Evolutionary conservation across 495 filamentous ascomycete species (phyloP).

Genomic region (Daldinia bambusicola): DNA sequence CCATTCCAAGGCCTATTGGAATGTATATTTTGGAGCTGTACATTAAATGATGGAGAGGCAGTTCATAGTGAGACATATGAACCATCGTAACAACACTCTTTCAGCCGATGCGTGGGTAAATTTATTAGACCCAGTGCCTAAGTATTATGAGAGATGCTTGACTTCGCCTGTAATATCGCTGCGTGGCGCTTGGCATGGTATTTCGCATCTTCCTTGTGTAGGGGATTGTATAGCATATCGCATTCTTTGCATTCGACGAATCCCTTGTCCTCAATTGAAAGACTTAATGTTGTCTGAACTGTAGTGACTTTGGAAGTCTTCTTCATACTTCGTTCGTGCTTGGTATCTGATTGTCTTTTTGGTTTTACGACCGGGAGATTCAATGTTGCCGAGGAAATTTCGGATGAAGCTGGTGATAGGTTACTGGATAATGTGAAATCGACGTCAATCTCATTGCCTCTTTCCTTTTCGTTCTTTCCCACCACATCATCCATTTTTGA

Average conservation of each 20-base stretch:
- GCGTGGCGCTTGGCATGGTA: constrained; percentile 55
- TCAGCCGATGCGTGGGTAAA: background rate
- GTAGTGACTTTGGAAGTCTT: constrained; percentile 44
- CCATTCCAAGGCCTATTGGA: no score
- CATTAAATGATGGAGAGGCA: no score
- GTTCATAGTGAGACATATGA: no score
- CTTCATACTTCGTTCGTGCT: constrained; percentile 21
- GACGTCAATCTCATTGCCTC: background rate
- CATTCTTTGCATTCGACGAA: constrained; percentile 60
- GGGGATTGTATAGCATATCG: constrained; percentile 58
- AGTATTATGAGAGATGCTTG: background rate
- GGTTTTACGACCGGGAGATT: constrained; percentile 6
- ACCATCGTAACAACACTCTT: no score
- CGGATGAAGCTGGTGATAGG: constrained; percentile 1
- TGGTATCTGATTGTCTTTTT: constrained; percentile 6
- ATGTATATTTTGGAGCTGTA: no score
- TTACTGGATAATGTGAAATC: background rate
- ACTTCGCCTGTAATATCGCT: constrained; percentile 39
- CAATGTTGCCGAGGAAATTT: constrained; percentile 16
- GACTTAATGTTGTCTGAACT: constrained; percentile 58
- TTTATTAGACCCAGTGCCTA: constrained; percentile 14
- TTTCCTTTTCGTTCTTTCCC: background rate
- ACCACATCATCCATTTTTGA: constrained; percentile 1
- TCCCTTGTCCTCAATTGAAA: constrained; percentile 49
- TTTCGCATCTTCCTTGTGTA: constrained; percentile 58